Conservation (phyloP, 768 basidiomycete genomes). For the Kwoniella dendrophila region DNA sequence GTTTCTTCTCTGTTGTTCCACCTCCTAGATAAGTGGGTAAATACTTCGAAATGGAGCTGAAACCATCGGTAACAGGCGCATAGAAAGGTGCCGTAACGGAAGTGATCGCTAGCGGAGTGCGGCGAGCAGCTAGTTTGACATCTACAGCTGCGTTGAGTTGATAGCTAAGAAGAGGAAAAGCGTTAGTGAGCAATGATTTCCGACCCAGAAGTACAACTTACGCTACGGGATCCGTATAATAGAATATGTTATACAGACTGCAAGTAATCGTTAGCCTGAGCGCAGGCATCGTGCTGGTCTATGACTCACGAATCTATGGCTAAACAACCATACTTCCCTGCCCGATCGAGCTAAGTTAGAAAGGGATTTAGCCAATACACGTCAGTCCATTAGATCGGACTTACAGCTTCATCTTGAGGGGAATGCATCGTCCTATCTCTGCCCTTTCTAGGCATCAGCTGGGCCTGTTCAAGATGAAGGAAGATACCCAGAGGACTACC, state of each 20-base stretch:
- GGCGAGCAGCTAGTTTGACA: slow-evolving; percentile 40
- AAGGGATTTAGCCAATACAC: not conserved
- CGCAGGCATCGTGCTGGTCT: not conserved
- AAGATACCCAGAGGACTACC: slow-evolving; percentile 59
- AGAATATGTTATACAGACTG: slow-evolving; percentile 59
- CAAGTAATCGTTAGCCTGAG: slow-evolving; percentile 27
- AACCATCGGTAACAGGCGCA: slow-evolving; percentile 55
- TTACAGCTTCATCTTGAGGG: slow-evolving; percentile 59
- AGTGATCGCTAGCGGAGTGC: slow-evolving; percentile 51
- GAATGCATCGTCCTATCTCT: slow-evolving; percentile 58
- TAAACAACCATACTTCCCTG: slow-evolving; percentile 59
- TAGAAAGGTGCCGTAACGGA: slow-evolving; percentile 53
- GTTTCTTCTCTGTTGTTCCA: slow-evolving; percentile 34
- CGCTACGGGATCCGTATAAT: slow-evolving; percentile 59
- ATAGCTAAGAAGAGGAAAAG: too few species aligned
- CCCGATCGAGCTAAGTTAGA: slow-evolving; percentile 55
- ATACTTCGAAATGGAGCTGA: slow-evolving; percentile 49
- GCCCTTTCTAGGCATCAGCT: slow-evolving; percentile 59
- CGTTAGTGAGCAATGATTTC: not conserved
- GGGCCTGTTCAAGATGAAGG: slow-evolving; percentile 59
- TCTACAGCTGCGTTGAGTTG: slow-evolving; percentile 60
- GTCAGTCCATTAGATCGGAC: slow-evolving; percentile 12
- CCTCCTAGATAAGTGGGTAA: slow-evolving; percentile 43
- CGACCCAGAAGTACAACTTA: slow-evolving; percentile 27
- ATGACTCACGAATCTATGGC: slow-evolving; percentile 54